Evolutionary conservation across 768 basidiomycete genomes (phyloP), one percentile per base, ranked within the genome.

Genomic region (Clavaria fumosa): DNA sequence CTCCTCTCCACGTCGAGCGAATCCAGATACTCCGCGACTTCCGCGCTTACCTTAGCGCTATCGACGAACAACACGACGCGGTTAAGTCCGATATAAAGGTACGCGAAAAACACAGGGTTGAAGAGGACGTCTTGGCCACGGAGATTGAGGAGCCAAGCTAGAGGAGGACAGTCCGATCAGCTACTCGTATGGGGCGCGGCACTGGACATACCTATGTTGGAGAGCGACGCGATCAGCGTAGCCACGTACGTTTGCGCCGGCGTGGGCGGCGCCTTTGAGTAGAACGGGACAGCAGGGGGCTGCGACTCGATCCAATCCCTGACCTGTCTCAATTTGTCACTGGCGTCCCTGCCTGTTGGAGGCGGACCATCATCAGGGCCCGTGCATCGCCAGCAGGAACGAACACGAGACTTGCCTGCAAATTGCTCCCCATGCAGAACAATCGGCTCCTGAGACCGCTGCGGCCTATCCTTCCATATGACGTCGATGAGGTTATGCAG

Each of bases 101-200:
- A 97, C 0, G 82, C 71, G 36, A 81, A 82, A 61, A 95, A 93
- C 6, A 97, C 69, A 0, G 93, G 93, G 52, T 86, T 90, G 63
- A 75, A 85, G 0, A 85, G 85, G 33, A 96, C 78, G 49, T 96
- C 91, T 2, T 72, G 69, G 23, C 90, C 91, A 35, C 93, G 79
- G 38, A 91, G 61, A 51, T 97, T 97, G 23, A 96, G 63, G 2
- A 83, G 49, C 62, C 86, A 95, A 0, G 93, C 93, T 73, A 58
- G 21, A 17, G 28, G 34, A n/a, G n/a, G n/a, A 31, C 22, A 31
- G 22, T 40, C 35, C 24, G n/a, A 22, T 48, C 34, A 52, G 34
- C 22, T 18, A 31, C 42, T 22, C 45, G 23, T 15, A 18, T 18
- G 11, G 18, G 27, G 7, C 17, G 4, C 3, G 12, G n/a, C n/a